Percentiles rank a stretch among this genome's conserved stretches.
phyloP scores from a whole-genome alignment of 2,329 filamentous ascomycete species.

The Hawksworthiomyces lignivorus region DNA sequence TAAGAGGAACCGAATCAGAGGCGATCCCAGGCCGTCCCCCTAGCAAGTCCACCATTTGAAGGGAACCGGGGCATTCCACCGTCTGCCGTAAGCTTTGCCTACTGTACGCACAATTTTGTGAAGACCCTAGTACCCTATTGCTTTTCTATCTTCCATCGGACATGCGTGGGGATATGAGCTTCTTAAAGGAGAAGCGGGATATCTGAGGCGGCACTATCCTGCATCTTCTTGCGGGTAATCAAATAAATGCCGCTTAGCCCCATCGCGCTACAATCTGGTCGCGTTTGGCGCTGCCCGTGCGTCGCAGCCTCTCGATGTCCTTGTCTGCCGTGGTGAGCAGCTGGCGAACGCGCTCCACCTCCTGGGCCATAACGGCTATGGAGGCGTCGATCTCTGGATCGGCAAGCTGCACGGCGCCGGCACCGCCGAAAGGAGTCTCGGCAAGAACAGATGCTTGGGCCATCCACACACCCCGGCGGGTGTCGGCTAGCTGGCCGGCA shows the following conservation, averaged over 20 bases:
- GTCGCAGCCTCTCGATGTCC: slow-evolving; percentile 25
- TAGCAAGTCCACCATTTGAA: too few relatives aligned
- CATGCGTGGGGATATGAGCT: not conserved
- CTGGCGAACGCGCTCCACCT: slow-evolving; percentile 33
- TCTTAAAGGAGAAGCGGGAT: too few relatives aligned
- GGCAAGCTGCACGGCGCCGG: slow-evolving; percentile 39
- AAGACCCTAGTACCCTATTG: too few relatives aligned
- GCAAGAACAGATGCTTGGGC: slow-evolving; percentile 45
- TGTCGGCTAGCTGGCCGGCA: slow-evolving; percentile 37
- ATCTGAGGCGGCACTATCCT: too few relatives aligned
- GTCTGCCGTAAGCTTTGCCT: too few relatives aligned
- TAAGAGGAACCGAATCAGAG: too few relatives aligned
- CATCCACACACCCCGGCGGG: slow-evolving; percentile 38
- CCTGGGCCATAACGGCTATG: slow-evolving; percentile 38
- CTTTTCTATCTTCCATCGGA: too few relatives aligned
- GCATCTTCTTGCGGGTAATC: too few relatives aligned
- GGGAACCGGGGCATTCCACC: too few relatives aligned
- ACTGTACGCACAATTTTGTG: too few relatives aligned
- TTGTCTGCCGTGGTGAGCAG: slow-evolving; percentile 31
- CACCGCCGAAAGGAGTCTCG: slow-evolving; percentile 41
- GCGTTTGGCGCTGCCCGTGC: slow-evolving; percentile 36
- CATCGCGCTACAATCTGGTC: slow-evolving; percentile 42
- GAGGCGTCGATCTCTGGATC: slow-evolving; percentile 46
- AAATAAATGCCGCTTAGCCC: slow-evolving; percentile 15
- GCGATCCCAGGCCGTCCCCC: too few relatives aligned